Percentiles rank a stretch among this genome's conserved stretches.
Conservation (phyloP, 495 filamentous ascomycete genomes). For the Neurospora sp. region DNA sequence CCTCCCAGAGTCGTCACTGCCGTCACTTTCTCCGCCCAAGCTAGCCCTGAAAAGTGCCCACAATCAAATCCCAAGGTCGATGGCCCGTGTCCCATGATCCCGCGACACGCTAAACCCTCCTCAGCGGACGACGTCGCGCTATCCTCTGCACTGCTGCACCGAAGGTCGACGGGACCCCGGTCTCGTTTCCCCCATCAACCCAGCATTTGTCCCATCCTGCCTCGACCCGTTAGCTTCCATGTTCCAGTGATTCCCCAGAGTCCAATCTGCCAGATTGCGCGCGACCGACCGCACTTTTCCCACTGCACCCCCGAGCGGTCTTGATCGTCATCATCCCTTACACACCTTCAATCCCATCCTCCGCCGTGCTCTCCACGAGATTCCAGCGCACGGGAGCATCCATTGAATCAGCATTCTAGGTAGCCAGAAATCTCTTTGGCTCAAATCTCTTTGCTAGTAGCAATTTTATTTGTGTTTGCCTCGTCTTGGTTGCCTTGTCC, state of each 20-base stretch:
- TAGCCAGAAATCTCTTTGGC: neutral
- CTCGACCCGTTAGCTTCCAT: neutral
- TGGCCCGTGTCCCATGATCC: conserved; percentile 16
- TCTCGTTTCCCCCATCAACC: conserved; percentile 14
- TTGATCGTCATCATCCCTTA: neutral
- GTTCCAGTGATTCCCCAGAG: neutral
- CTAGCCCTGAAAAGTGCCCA: neutral
- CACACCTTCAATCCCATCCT: neutral
- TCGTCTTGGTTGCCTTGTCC: neutral
- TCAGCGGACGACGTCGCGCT: conserved; percentile 13
- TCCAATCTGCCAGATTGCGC: neutral
- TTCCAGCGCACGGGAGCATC: neutral
- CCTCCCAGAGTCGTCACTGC: neutral
- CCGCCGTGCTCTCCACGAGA: neutral
- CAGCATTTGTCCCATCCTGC: conserved; percentile 10
- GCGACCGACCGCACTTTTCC: neutral
- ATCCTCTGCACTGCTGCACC: conserved; percentile 1
- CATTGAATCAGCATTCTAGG: neutral
- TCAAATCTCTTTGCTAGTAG: neutral
- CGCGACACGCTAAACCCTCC: conserved; percentile 10
- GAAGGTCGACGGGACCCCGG: conserved; percentile 9
- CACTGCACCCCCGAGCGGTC: neutral
- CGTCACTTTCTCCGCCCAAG: conserved; percentile 3
- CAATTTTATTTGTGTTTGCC: neutral
- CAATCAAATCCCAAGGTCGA: conserved; percentile 3